These are phyloP conservation scores for Colletotrichum sidae DNA, from an alignment of 2,329 filamentous ascomycete species.

Conservation along the genomic window DNA sequence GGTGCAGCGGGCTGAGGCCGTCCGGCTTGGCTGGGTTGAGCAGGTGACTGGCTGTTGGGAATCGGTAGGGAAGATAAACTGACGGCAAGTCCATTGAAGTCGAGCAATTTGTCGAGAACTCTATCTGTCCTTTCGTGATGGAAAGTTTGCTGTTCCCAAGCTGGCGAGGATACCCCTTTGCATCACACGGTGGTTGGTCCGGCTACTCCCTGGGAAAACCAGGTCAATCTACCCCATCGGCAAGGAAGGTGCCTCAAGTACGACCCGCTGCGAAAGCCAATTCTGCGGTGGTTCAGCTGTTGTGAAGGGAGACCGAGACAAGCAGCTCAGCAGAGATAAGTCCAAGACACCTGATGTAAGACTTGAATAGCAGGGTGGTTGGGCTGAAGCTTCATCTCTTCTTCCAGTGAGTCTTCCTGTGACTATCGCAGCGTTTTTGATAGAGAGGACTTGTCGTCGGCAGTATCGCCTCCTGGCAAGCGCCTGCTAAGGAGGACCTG, in stretches of 20 bases:
- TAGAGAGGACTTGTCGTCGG: slow-evolving; percentile 8
- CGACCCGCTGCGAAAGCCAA: slow-evolving; percentile 23
- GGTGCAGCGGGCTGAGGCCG: slow-evolving; percentile 12
- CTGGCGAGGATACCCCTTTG: slow-evolving; percentile 13
- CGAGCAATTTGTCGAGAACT: neutral
- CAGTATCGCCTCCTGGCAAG: slow-evolving; percentile 16
- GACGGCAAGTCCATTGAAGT: neutral
- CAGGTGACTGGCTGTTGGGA: neutral
- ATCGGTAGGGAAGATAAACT: neutral
- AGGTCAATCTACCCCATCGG: slow-evolving; percentile 10
- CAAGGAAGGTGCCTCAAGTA: slow-evolving; percentile 1
- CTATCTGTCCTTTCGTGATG: neutral
- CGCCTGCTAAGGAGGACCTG: slow-evolving; percentile 17
- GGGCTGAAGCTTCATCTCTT: neutral
- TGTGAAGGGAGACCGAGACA: slow-evolving; percentile 9
- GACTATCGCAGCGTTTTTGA: slow-evolving; percentile 11
- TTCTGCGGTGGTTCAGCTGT: neutral
- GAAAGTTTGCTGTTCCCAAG: neutral
- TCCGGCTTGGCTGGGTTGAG: slow-evolving; percentile 24
- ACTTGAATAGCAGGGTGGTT: neutral
- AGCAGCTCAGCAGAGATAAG: neutral
- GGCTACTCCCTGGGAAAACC: slow-evolving; percentile 21
- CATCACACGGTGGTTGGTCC: slow-evolving; percentile 8
- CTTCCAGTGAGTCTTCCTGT: neutral
- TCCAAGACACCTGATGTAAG: slow-evolving; percentile 13